Conservation (phyloP, 371 early-diverging fungal species). For the Lichtheimia hyalospora region DNA sequence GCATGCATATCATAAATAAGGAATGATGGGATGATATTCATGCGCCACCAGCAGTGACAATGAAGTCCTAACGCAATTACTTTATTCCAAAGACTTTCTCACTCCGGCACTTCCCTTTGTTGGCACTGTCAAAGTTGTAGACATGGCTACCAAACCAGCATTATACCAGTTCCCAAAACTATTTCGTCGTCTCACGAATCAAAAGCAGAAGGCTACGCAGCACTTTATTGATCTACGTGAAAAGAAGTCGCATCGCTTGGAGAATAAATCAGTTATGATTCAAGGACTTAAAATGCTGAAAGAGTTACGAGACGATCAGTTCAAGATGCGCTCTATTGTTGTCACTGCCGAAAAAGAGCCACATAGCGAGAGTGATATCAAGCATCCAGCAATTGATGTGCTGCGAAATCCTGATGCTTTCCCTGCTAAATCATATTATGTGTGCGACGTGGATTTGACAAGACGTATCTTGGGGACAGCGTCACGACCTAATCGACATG, state of each 20-base stretch:
- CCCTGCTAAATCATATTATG: slow-evolving; percentile 34
- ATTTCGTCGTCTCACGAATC: slow-evolving; percentile 25
- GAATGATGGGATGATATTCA: too few relatives aligned
- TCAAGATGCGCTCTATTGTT: slow-evolving; percentile 28
- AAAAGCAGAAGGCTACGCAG: slow-evolving; percentile 20
- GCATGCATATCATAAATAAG: too few relatives aligned
- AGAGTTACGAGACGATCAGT: slow-evolving; percentile 30
- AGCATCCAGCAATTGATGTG: slow-evolving; percentile 31
- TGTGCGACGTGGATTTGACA: slow-evolving; percentile 40
- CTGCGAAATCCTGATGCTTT: slow-evolving; percentile 32
- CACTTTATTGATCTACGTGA: slow-evolving; percentile 39
- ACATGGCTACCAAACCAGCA: slow-evolving; percentile 18
- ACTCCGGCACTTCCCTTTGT: too few relatives aligned
- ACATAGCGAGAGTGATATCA: slow-evolving; percentile 24
- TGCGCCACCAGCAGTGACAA: too few relatives aligned
- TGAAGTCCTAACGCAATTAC: too few relatives aligned
- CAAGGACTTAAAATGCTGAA: slow-evolving; percentile 39
- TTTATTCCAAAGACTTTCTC: too few relatives aligned
- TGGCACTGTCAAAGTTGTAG: too few relatives aligned
- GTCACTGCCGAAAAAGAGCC: slow-evolving; percentile 37
- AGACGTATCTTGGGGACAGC: slow-evolving; percentile 50
- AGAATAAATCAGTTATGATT: slow-evolving; percentile 27
- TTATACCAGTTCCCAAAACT: slow-evolving; percentile 22
- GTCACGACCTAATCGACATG: slow-evolving; percentile 42
- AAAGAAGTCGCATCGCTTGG: slow-evolving; percentile 31